Evolutionary conservation across 164 flowering plant genomes (phyloP).

Genomic region (Magnolia changhungtana): DNA sequence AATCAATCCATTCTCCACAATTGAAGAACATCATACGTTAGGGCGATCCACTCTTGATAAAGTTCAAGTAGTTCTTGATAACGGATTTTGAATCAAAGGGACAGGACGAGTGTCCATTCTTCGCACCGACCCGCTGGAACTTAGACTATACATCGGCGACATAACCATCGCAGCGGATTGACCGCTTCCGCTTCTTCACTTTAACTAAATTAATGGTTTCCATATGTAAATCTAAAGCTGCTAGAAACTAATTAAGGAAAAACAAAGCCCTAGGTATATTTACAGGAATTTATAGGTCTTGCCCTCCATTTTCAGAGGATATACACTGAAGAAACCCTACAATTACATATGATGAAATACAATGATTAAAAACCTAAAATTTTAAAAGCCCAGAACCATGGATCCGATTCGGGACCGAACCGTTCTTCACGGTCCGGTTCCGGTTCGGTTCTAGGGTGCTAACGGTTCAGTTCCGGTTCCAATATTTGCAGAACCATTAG

Average conservation of each 20-base stretch:
- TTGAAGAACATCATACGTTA: slow-evolving; percentile 17
- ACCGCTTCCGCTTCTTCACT: slow-evolving; percentile 8
- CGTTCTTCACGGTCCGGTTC: too few species aligned
- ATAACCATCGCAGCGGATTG: neutral
- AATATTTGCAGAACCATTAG: too few species aligned
- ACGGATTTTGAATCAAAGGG: neutral
- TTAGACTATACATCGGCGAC: neutral
- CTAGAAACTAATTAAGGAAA: neutral
- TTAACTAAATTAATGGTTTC: neutral
- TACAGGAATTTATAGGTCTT: slow-evolving; percentile 4
- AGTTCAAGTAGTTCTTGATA: slow-evolving; percentile 14
- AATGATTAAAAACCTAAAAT: neutral
- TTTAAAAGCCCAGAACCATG: too few species aligned
- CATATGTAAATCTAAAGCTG: neutral
- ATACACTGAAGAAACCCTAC: neutral
- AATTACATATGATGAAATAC: neutral
- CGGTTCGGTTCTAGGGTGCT: too few species aligned
- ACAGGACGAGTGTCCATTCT: neutral
- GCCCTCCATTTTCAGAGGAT: too few species aligned
- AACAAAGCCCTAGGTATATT: neutral
- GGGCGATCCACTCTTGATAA: slow-evolving; percentile 18
- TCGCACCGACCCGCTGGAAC: neutral
- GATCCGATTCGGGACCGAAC: too few species aligned
- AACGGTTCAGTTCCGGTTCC: too few species aligned
- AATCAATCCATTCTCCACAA: too few species aligned